Evolutionary conservation across 2,329 filamentous ascomycete species (phyloP), one percentile per base, ranked within the genome.

Genomic region (Chaetomium strumarium): DNA sequence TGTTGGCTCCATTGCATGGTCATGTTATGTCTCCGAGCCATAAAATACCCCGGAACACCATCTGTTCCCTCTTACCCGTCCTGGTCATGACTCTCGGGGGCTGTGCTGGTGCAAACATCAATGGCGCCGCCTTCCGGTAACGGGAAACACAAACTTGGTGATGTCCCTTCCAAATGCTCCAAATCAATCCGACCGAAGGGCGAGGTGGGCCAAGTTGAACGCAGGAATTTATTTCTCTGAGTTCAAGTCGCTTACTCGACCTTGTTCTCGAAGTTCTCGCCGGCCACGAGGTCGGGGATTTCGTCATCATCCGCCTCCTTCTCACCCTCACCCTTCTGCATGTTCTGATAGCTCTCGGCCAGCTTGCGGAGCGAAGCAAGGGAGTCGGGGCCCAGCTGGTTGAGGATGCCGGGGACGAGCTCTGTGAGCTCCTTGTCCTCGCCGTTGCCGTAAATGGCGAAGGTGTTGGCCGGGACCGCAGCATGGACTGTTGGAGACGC

Each of bases 361-460:
- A 99, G 84, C 81, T 97, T 97, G 75, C 93, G 89, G 69, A 99
- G 89, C 60, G 90, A 96, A 57, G 93, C 93, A 56, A 99, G 88
- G 60, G 90, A 96, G 80, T 99, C 93, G 68, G 93, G 93, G 68
- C 93, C 93, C 60, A 99, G 90, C 81, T 99, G 93, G 86, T 97
- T 99, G 60, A 99, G 88, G 77, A 99, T 99, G 62, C 93, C 93
- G 67, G 93, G 93, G 62, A 99, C 93, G 67, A 99, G 90, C 80
- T 99, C 93, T 59, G 93, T 99, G 64, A 99, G 88, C 80, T 99
- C 93, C 84, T 99, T 99, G 78, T 99, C 93, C 79, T 99, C 93
- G 62, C 92, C 93, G 73, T 90, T 86, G 66, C 93, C 93, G 81
- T 97, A 99, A 80, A 99, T 95, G 76, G 93, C 93, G 75, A 97